These are phyloP conservation scores for Pezicula carpinea DNA, from an alignment of 2,329 filamentous ascomycete genomes.

Conservation along the genomic window DNA sequence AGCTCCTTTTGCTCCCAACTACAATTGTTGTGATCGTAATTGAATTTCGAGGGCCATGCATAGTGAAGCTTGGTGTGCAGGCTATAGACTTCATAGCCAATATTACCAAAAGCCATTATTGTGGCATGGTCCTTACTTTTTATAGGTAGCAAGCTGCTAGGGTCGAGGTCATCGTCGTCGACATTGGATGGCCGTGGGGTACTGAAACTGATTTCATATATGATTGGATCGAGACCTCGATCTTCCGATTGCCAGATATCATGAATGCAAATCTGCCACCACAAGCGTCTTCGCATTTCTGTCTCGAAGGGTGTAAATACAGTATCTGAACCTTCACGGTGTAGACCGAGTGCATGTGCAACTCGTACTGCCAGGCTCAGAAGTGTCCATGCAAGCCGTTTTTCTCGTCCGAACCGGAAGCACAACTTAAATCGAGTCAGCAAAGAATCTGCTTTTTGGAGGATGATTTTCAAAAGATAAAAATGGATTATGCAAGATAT, in stretches of 20 bases:
- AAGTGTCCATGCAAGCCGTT: not conserved
- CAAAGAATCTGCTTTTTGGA: not conserved
- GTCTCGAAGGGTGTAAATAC: slow-evolving; percentile 28
- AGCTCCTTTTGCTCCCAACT: not conserved
- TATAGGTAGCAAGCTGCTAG: slow-evolving; percentile 32
- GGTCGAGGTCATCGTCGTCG: slow-evolving; percentile 44
- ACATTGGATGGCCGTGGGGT: slow-evolving; percentile 45
- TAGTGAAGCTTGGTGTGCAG: not conserved
- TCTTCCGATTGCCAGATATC: slow-evolving; percentile 51
- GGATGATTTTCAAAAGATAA: too few species aligned
- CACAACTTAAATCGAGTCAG: not conserved
- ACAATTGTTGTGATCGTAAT: not conserved
- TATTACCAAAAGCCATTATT: slow-evolving; percentile 36
- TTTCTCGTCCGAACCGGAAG: not conserved
- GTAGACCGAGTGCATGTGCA: slow-evolving; percentile 1
- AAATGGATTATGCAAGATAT: too few species aligned
- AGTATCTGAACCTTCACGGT: slow-evolving; percentile 24
- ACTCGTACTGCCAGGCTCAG: not conserved
- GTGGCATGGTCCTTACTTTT: slow-evolving; percentile 34
- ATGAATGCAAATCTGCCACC: slow-evolving; percentile 50
- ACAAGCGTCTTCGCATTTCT: slow-evolving; percentile 34
- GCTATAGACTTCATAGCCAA: slow-evolving; percentile 23
- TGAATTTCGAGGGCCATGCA: not conserved
- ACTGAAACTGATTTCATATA: slow-evolving; percentile 36
- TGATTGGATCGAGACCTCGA: slow-evolving; percentile 40